Base-by-base conservation (phyloP, 2,329 filamentous ascomycete species). In the Colletotrichum sp. region DNA sequence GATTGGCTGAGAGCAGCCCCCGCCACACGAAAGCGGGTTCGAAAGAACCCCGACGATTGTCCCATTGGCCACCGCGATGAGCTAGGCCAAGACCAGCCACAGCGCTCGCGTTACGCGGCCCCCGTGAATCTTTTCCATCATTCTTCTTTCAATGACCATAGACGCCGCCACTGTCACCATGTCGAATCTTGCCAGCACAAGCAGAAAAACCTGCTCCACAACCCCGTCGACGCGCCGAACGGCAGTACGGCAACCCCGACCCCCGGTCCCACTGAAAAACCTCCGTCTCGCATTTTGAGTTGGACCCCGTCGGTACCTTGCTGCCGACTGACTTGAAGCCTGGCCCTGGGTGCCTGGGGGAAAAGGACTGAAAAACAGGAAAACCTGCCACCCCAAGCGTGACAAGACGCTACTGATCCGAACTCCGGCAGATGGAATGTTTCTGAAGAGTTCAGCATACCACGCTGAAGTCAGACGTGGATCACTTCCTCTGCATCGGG, bases 101-200 rank as follows among this genome's bases (percentile, higher is more conserved):
- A 69, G 7, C 65, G 49, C 16, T n/a, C 74, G 49, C 57, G 64
- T 74, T 74, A 73, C 74, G 71, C 71, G 70, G 70, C 74, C 73
- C 68, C 64, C 64, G 68, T 28, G 39, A 28, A 57, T 24, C 44
- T 39, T n/a, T 52, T 60, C 49, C 16, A 34, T 24, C 15, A 71
- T 57, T 49, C 16, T 32, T 21, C 26, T 39, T 32, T 64, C 32
- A 4, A 62, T 34, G 21, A 64, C 62, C 59, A 62, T 26, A 0
- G 4, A 64, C 24, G 15, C 24, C 15, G 21, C 15, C 24, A 18
- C 24, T 59, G 55, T 39, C 21, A 21, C 34, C n/a, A 32, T 18
- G 39, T 16, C 3, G 16, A 18, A 26, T 18, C 36, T 30, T 24
- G n/a, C 13, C 30, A 63, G 26, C 59, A 2, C 16, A 1, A 26